phyloP scores from a whole-genome alignment of 345 rosid species.

The Zanthoxylum bungeanum region DNA sequence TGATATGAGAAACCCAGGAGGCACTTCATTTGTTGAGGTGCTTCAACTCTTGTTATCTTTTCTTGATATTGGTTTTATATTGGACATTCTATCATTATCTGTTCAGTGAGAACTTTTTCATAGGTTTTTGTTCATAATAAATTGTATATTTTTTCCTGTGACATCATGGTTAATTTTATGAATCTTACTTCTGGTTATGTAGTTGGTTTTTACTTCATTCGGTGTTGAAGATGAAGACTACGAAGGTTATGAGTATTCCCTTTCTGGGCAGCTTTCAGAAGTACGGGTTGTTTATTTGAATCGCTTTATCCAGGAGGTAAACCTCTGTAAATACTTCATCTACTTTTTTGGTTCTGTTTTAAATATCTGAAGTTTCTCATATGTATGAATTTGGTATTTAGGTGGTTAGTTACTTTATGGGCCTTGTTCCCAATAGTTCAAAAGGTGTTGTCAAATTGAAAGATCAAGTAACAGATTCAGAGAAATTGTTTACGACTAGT shows the following conservation, averaged over 20 bases:
- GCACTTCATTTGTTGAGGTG: conserved; percentile 97
- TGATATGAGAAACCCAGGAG: conserved; percentile 98
- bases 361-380: conserved; percentile 33
- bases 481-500: conserved; percentile 81
- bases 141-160: conserved; percentile 1
- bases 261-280: conserved; percentile 94
- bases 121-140: not conserved
- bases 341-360: conserved; percentile 9
- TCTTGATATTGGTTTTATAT: not conserved
- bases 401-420: conserved; percentile 84
- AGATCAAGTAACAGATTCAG: conserved; percentile 86
- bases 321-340: not conserved
- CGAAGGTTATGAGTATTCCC: conserved; percentile 83
- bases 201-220: conserved; percentile 88
- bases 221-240: conserved; percentile 80
- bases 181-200: conserved; percentile 25
- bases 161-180: conserved; percentile 1
- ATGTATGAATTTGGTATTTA: conserved; percentile 32
- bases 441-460: conserved; percentile 65
- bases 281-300: conserved; percentile 90
- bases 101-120: not conserved
- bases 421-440: conserved; percentile 75
- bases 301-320: conserved; percentile 99
- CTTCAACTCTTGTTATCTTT: conserved; percentile 4
- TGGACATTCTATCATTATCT: not conserved